Percentiles rank a stretch among this genome's conserved stretches.
These are phyloP conservation scores for Phaseolus coccineus DNA, from an alignment of 331 rosid species.

Conservation along the genomic window DNA sequence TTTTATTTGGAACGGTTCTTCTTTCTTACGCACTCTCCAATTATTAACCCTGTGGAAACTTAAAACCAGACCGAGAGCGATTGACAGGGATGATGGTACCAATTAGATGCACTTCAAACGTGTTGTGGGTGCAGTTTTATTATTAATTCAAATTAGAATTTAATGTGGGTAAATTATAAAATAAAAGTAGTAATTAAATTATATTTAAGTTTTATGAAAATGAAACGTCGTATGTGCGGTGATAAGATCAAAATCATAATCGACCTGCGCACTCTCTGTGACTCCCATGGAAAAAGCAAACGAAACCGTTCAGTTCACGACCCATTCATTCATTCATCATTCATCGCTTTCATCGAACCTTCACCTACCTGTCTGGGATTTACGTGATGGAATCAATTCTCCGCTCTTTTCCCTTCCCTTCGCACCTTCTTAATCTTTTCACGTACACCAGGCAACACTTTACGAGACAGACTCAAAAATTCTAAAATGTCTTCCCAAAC, in stretches of 20 bases:
- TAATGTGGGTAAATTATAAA: too few relatives aligned
- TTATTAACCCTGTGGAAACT: background rate
- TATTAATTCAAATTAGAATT: too few relatives aligned
- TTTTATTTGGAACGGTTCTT: background rate
- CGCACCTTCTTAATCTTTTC: background rate
- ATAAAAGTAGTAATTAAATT: too few relatives aligned
- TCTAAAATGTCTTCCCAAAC: background rate
- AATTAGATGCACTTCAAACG: background rate
- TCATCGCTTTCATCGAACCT: slow-evolving; percentile 15
- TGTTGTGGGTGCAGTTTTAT: too few relatives aligned
- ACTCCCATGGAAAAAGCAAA: slow-evolving; percentile 3
- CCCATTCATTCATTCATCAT: background rate
- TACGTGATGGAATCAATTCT: slow-evolving; percentile 32
- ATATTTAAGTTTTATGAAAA: background rate
- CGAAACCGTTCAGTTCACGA: slow-evolving; percentile 20
- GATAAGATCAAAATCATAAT: slow-evolving; percentile 8
- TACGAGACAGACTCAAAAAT: background rate
- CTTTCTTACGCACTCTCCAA: background rate
- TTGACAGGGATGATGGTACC: background rate
- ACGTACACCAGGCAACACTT: background rate
- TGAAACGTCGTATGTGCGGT: background rate
- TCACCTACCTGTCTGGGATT: slow-evolving; percentile 6
- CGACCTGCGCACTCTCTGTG: slow-evolving; percentile 3
- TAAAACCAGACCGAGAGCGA: background rate
- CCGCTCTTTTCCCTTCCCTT: slow-evolving; percentile 14